Conservation (phyloP, 805 yeast genomes). For the Cyberlindnera lachancei region DNA sequence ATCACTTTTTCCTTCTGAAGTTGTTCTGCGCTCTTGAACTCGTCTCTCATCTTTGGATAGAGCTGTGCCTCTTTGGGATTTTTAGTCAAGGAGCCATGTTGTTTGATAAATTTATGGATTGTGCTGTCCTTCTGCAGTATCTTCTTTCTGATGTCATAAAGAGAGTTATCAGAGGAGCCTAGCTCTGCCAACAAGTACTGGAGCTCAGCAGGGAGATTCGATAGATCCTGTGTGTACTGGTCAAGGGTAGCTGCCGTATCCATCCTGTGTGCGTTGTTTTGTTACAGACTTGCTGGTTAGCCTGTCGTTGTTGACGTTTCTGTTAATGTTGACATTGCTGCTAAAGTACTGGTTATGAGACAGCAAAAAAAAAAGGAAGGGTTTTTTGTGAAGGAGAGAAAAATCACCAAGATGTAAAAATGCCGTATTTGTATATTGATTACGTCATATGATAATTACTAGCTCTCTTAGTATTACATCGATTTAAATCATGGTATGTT, state of each 20-base stretch:
- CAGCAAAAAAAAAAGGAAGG: too few species aligned
- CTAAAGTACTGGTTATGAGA: too few species aligned
- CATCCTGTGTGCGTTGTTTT: too few species aligned
- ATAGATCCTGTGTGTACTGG: slow-evolving; percentile 62
- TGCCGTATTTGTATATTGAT: too few species aligned
- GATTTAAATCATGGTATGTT: too few species aligned
- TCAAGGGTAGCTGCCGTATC: slow-evolving; percentile 85
- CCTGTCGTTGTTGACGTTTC: too few species aligned
- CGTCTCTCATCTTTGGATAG: slow-evolving; percentile 60
- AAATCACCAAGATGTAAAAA: too few species aligned
- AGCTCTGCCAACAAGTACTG: slow-evolving; percentile 76
- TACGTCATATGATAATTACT: too few species aligned
- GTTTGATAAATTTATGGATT: slow-evolving; percentile 73
- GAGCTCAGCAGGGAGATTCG: slow-evolving; percentile 84
- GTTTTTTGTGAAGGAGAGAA: too few species aligned
- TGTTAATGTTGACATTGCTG: too few species aligned
- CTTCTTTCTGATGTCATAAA: slow-evolving; percentile 59
- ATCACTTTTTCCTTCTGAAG: slow-evolving; percentile 74
- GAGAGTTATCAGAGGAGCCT: slow-evolving; percentile 55
- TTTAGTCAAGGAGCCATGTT: slow-evolving; percentile 72
- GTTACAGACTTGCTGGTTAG: too few species aligned
- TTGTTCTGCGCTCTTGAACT: slow-evolving; percentile 47
- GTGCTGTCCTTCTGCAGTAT: slow-evolving; percentile 68
- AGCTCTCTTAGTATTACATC: too few species aligned
- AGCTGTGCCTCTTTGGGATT: slow-evolving; percentile 75